Evolutionary conservation across 257 asterid genomes (phyloP), one percentile per base, ranked within the genome.

Genomic region (Salvia rosmarinus): DNA sequence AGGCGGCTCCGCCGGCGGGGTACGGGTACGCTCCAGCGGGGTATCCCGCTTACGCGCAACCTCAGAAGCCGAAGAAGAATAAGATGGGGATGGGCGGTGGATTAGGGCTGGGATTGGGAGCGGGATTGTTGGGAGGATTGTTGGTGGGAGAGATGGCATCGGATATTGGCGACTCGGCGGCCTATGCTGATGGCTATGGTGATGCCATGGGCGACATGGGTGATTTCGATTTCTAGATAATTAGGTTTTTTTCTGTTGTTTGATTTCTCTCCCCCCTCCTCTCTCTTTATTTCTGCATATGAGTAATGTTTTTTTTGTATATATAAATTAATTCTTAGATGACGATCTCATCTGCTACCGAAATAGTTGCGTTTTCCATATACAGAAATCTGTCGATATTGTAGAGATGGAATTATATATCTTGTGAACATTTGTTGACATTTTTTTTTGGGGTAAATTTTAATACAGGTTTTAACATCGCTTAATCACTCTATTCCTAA

Each of bases 61-160:
- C 60, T 55, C 89, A 77, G 75, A 81, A 69, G 12, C 89, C 90
- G 20, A 76, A 72, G 82, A 89, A 79, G 82, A 88, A 86, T 30
- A 82, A 68, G 75, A 79, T 79, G 78, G 86, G 85, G 9, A 77
- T 70, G 81, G 91, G 87, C 11, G 77, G 70, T 1, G 96, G 93
- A 3, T 9, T 86, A 2, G 98, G 96, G 6, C 2, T 92, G 85
- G 98, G 96, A 37, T 77, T 92, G 60, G 98, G 97, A 1, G 95
- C 95, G 20, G 98, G 98, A 61, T 78, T 92, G 86, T 88, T 92
- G 0, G 98, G 98, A 21, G 98, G 98, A 28, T 56, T 92, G 82
- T 77, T 92, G 69, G 81, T 92, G 5, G 98, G 98, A 43, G 98
- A 90, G 3, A 88, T 88, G 92, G 81, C 75, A 0, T 79, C 84